phyloP scores from a whole-genome alignment of 345 rosid genomes.

The Heritiera littoralis region DNA sequence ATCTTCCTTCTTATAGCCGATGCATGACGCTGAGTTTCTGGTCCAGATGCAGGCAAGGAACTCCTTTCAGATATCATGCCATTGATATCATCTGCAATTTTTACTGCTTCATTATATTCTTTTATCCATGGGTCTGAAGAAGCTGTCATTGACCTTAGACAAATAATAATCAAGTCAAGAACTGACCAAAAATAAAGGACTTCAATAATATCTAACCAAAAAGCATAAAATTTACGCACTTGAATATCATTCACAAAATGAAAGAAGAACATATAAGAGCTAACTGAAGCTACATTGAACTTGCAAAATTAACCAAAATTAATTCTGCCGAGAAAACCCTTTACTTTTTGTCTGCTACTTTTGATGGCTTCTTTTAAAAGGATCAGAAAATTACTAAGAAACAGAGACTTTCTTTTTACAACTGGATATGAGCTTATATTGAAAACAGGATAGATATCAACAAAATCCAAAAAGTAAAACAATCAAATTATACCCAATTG shows the following conservation, averaged over 20 bases:
- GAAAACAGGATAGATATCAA: background rate
- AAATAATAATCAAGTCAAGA: constrained; percentile 13
- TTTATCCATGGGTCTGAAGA: constrained; percentile 80
- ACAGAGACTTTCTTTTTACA: background rate
- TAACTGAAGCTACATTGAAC: background rate
- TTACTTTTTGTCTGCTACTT: background rate
- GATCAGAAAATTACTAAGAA: background rate
- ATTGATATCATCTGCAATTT: constrained; percentile 72
- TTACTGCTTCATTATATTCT: constrained; percentile 78
- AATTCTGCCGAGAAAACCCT: background rate
- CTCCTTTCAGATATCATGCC: constrained; percentile 79
- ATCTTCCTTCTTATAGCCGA: constrained; percentile 87
- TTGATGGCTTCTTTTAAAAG: background rate
- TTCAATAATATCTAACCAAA: background rate
- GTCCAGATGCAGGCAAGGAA: constrained; percentile 59
- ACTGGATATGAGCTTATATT: background rate
- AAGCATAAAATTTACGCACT: background rate
- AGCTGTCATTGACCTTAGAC: constrained; percentile 59
- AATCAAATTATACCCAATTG: background rate
- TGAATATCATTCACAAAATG: constrained; percentile 3
- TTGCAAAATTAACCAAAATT: background rate
- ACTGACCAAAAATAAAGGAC: background rate
- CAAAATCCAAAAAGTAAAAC: background rate
- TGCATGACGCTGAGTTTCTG: constrained; percentile 83
- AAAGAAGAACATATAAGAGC: background rate